Evolutionary conservation across 2,329 filamentous ascomycete species (phyloP), one percentile per base, ranked within the genome.

Genomic region (Calonectria ilicicola): DNA sequence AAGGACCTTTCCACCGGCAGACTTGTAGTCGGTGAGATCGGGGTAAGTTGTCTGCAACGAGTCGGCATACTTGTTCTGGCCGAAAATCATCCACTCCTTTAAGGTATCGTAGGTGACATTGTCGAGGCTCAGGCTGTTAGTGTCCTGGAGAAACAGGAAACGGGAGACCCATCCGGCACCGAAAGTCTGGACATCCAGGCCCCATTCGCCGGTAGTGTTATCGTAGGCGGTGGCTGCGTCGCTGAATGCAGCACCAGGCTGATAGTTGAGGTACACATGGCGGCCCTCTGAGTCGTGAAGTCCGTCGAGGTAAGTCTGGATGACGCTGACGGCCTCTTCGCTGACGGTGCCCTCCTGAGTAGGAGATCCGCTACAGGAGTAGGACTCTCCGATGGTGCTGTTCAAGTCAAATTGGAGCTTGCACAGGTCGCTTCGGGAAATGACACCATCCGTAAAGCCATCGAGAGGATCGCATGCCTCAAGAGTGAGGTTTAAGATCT

Each of bases 31-130:
- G 0, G 85, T 87, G 0, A 91, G 83, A 72, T 91, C 89, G 0
- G 88, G 87, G 35, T 86, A 79, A 1, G 86, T 90, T 7, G 88
- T 91, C 77, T 91, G 89, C n/a, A 90, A 81, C 21, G 83, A 86
- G 77, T 89, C 86, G 60, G 83, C 75, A 79, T 88, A 90, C 69
- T 83, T 85, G 53, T 86, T 81, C 85, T 86, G 85, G 15, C 86
- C 88, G 9, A 82, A 80, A 5, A 83, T 79, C 83, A 91, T 90
- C 87, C 87, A 90, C 29, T 85, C 84, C 5, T 84, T 82, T 19
- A 91, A 82, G 1, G 86, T 89, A 75, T 91, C 88, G 75, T 88
- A 88, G 19, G 88, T 90, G 58, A 90, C 85, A 63, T 82, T 81
- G 58, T 85, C 79, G 1, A 89, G 81, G 21, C 81, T 81, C 23